phyloP scores from a whole-genome alignment of 2,329 filamentous ascomycete species.

The Neophaeococcomyces mojaviensis region DNA sequence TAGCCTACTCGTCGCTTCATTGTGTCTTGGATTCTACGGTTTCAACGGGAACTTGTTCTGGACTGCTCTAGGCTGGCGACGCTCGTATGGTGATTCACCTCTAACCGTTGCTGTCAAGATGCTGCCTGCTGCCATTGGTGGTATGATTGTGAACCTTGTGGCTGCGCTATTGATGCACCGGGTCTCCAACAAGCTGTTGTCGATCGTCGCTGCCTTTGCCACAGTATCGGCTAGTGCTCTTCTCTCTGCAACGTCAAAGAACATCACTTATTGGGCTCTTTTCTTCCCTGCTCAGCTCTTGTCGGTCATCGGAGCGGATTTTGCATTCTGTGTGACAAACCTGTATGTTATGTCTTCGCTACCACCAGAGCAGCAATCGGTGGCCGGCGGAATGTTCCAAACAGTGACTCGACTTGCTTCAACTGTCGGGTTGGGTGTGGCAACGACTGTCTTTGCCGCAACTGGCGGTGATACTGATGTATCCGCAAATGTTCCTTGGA shows the following conservation, averaged over 20 bases:
- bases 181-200: conserved; percentile 58
- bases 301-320: conserved; percentile 58
- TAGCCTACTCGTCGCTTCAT: conserved; percentile 51
- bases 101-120: conserved; percentile 56
- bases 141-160: conserved; percentile 56
- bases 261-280: conserved; percentile 58
- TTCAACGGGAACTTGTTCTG: conserved; percentile 57
- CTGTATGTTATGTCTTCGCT: conserved; percentile 63
- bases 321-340: conserved; percentile 64
- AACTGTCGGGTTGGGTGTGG: conserved; percentile 54
- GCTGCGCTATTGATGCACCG: conserved; percentile 55
- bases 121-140: conserved; percentile 58
- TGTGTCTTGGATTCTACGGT: conserved; percentile 55
- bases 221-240: conserved; percentile 44
- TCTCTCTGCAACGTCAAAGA: conserved; percentile 48
- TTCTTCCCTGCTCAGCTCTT: conserved; percentile 55
- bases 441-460: conserved; percentile 42
- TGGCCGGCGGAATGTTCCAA: conserved; percentile 62
- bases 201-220: conserved; percentile 43
- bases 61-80: conserved; percentile 59
- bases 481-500: conserved; percentile 12
- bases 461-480: conserved; percentile 16
- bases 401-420: conserved; percentile 55
- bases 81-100: conserved; percentile 45
- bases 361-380: conserved; percentile 54